These are phyloP conservation scores for Gautieria morchelliformis DNA, from an alignment of 768 basidiomycete genomes.

Conservation along the genomic window DNA sequence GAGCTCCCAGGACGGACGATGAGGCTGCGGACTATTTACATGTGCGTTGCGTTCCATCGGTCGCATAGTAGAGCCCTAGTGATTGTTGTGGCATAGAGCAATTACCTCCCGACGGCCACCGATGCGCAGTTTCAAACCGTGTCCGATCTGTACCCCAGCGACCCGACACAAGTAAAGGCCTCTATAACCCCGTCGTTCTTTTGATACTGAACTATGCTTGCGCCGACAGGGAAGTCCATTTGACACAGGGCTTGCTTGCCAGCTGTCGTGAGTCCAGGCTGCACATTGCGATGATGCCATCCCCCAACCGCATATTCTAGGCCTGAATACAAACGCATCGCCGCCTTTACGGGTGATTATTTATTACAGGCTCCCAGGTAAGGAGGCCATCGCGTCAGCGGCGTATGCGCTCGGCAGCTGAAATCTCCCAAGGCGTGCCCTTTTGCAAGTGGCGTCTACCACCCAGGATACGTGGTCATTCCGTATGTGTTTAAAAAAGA, in stretches of 20 bases:
- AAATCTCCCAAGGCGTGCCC: constrained; percentile 18
- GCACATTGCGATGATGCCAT: too few species aligned
- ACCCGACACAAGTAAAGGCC: constrained; percentile 9
- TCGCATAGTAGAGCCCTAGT: neutral
- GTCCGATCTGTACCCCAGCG: constrained; percentile 11
- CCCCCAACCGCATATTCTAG: too few species aligned
- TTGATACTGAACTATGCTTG: neutral
- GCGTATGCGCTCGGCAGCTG: neutral
- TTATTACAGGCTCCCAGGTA: constrained; percentile 42
- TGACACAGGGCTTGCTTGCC: constrained; percentile 35
- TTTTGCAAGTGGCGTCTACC: constrained; percentile 29
- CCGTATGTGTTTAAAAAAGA: constrained; percentile 20
- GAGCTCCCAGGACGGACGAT: constrained; percentile 14
- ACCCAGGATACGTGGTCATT: constrained; percentile 36
- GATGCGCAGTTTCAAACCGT: neutral
- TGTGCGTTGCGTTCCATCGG: neutral
- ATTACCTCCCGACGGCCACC: constrained; percentile 17
- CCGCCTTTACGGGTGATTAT: constrained; percentile 41
- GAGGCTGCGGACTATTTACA: constrained; percentile 1
- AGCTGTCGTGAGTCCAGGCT: constrained; percentile 19
- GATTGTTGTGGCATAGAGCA: neutral
- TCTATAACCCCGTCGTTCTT: neutral
- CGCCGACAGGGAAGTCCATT: constrained; percentile 42
- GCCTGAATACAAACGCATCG: constrained; percentile 41
- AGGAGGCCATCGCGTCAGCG: neutral